Evolutionary conservation across 2,329 filamentous ascomycete species (phyloP).

Genomic region (Cryphonectria radicalis): DNA sequence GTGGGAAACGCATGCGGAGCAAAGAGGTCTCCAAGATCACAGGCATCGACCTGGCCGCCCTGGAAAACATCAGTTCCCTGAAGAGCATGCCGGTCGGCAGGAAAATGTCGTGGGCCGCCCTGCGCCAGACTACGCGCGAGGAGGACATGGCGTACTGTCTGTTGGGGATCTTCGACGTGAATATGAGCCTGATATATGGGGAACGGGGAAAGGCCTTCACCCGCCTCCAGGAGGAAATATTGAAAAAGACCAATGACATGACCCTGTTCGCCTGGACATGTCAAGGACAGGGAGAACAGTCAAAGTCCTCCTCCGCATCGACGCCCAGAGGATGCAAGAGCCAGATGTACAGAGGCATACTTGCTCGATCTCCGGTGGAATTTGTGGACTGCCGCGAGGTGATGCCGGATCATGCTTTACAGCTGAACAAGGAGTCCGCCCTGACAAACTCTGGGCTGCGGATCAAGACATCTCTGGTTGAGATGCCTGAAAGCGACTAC

Average conservation of each 20-base stretch:
- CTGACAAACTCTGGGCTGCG: conserved; percentile 29
- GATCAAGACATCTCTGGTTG: conserved; percentile 24
- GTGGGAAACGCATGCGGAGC: conserved; percentile 22
- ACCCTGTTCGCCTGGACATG: conserved; percentile 30
- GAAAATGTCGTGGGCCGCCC: conserved; percentile 37
- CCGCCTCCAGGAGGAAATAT: conserved; percentile 36
- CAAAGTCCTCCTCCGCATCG: not conserved
- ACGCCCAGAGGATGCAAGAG: conserved; percentile 16
- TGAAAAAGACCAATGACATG: conserved; percentile 30
- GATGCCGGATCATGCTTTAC: conserved; percentile 23
- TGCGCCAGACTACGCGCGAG: conserved; percentile 31
- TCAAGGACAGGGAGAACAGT: conserved; percentile 8
- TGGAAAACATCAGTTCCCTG: conserved; percentile 24
- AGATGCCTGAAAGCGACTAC: conserved; percentile 23
- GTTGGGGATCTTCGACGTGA: conserved; percentile 35
- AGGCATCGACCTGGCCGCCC: conserved; percentile 24
- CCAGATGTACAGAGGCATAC: conserved; percentile 27
- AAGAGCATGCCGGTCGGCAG: conserved; percentile 30
- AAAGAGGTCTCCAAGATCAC: conserved; percentile 24
- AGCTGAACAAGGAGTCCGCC: conserved; percentile 26
- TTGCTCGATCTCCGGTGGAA: conserved; percentile 27
- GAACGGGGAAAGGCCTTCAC: conserved; percentile 34
- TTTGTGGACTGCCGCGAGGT: conserved; percentile 25
- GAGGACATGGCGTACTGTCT: conserved; percentile 35
- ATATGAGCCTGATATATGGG: conserved; percentile 38